Evolutionary conservation across 225 moss, liverwort and hornwort genomes (phyloP).

Genomic region (Bryum argenteum): DNA sequence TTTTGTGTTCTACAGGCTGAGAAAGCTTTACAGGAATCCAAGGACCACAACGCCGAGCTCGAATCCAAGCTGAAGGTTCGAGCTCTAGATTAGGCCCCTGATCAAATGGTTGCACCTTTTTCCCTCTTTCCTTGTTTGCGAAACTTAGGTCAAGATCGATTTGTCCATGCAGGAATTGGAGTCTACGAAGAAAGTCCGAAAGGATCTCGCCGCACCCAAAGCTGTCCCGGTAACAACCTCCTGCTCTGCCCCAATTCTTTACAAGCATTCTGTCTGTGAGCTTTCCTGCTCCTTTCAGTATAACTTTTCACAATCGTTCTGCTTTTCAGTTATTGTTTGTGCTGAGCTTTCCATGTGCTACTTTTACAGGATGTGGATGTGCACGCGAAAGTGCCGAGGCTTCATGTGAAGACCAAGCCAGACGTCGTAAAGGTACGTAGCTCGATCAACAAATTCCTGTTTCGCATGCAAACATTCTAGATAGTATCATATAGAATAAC

Average conservation of each 20-base stretch:
- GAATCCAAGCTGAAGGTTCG: slow-evolving; percentile 30
- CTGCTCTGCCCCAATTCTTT: neutral
- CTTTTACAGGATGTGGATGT: slow-evolving; percentile 34
- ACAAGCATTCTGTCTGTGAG: neutral
- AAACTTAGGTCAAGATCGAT: neutral
- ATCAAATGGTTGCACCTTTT: neutral
- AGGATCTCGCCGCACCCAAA: slow-evolving; percentile 41
- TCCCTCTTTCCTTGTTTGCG: neutral
- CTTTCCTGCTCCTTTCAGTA: too few relatives aligned
- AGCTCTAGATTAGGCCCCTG: neutral
- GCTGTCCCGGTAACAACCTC: slow-evolving; percentile 42
- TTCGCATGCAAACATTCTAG: too few relatives aligned
- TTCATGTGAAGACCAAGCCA: slow-evolving; percentile 46
- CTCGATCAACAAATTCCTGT: too few relatives aligned
- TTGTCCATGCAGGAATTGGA: slow-evolving; percentile 39
- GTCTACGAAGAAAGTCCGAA: slow-evolving; percentile 27
- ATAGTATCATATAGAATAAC: too few relatives aligned
- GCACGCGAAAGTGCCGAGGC: slow-evolving; percentile 43
- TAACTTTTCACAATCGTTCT: neutral
- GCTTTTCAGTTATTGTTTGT: neutral
- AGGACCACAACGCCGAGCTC: slow-evolving; percentile 33
- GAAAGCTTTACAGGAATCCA: slow-evolving; percentile 33
- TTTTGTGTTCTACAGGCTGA: slow-evolving; percentile 26
- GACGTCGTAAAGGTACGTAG: slow-evolving; percentile 36
- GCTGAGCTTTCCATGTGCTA: neutral